phyloP scores from a whole-genome alignment of 441 rosid genomes.

The Raphanus hybrid region DNA sequence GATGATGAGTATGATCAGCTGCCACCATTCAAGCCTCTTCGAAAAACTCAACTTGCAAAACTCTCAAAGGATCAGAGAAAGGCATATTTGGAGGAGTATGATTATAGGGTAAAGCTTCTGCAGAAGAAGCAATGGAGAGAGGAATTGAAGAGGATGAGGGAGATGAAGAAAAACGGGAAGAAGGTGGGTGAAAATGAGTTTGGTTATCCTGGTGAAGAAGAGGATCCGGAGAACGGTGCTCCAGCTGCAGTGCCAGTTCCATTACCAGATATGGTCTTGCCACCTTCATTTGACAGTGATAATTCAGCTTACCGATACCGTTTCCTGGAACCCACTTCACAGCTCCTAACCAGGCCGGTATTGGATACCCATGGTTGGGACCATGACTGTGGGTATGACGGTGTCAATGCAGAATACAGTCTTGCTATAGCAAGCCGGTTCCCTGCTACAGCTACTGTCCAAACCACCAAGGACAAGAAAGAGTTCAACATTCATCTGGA shows the following conservation, averaged over 20 bases:
- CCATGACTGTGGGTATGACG: constrained; percentile 90
- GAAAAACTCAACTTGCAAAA: constrained; percentile 65
- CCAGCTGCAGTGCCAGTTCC: constrained; percentile 86
- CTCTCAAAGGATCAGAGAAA: constrained; percentile 71
- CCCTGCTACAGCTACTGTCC: constrained; percentile 69
- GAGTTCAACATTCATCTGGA: constrained; percentile 80
- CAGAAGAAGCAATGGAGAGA: constrained; percentile 84
- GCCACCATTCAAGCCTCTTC: constrained; percentile 91
- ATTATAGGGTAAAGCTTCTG: constrained; percentile 77
- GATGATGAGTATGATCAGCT: constrained; percentile 90
- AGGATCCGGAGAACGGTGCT: constrained; percentile 62
- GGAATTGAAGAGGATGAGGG: constrained; percentile 69
- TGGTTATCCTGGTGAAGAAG: constrained; percentile 58
- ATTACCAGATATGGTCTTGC: constrained; percentile 78
- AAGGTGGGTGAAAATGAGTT: constrained; percentile 50
- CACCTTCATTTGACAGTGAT: constrained; percentile 81
- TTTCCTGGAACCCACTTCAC: constrained; percentile 78
- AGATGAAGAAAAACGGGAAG: constrained; percentile 77
- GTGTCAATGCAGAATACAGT: constrained; percentile 64
- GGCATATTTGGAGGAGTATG: constrained; percentile 82
- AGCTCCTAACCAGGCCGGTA: constrained; percentile 79
- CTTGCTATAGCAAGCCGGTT: constrained; percentile 60
- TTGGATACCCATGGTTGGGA: constrained; percentile 91
- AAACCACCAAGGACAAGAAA: constrained; percentile 83
- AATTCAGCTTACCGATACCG: constrained; percentile 86